Evolutionary conservation across 2,329 filamentous ascomycete genomes (phyloP).

Genomic region (Colletotrichum lentis): DNA sequence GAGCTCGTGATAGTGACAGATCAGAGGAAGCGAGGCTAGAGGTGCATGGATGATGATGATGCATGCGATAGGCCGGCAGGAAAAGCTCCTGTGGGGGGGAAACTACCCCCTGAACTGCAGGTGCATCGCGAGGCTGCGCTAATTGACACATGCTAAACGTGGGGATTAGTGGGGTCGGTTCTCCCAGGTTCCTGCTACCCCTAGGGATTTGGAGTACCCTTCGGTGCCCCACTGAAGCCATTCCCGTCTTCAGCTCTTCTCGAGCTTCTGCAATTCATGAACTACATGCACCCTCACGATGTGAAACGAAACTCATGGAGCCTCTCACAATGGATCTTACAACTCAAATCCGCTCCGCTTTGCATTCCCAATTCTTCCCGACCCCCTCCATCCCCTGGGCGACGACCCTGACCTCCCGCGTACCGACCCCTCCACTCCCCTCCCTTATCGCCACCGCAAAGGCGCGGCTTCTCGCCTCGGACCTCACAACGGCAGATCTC

Average conservation of each 20-base stretch:
- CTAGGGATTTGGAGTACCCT: conserved; percentile 23
- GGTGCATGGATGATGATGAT: conserved; percentile 19
- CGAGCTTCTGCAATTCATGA: neutral
- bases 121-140: conserved; percentile 30
- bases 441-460: conserved; percentile 81
- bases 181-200: neutral
- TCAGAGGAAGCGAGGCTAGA: conserved; percentile 23
- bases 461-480: conserved; percentile 79
- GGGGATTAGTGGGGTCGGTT: conserved; percentile 27
- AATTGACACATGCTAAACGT: conserved; percentile 21
- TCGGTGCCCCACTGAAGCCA: conserved; percentile 32
- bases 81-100: conserved; percentile 35
- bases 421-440: conserved; percentile 67
- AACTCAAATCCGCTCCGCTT: conserved; percentile 60
- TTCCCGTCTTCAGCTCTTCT: neutral
- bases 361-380: conserved; percentile 64
- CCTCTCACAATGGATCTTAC: conserved; percentile 44
- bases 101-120: conserved; percentile 20
- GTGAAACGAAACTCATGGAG: neutral
- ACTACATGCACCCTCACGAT: neutral
- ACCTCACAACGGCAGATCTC: conserved; percentile 71
- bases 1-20: conserved; percentile 13
- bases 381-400: conserved; percentile 67
- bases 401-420: conserved; percentile 65
- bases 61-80: conserved; percentile 20